A percentile compares a stretch with the other conserved stretches of the same genome.
Conservation (phyloP, 2,329 filamentous ascomycete species). For the Diplodia sapinea region DNA sequence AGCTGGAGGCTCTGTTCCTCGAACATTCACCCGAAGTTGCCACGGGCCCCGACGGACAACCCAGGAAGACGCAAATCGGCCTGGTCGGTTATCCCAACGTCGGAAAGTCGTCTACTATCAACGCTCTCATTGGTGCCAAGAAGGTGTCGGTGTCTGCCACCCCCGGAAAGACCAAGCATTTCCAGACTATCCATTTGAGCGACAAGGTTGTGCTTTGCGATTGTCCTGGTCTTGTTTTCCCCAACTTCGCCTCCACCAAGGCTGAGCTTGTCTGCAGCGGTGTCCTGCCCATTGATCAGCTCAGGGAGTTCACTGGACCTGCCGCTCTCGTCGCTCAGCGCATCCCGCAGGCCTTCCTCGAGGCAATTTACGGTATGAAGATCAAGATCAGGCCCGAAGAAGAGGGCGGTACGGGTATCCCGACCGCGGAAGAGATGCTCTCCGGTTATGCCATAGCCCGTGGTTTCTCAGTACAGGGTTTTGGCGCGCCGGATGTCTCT, state of each 20-base stretch:
- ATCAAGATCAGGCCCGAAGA: constrained; percentile 81
- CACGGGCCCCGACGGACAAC: constrained; percentile 52
- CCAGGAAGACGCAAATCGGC: constrained; percentile 82
- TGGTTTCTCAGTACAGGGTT: constrained; percentile 87
- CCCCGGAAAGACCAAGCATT: constrained; percentile 98
- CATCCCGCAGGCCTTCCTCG: constrained; percentile 86
- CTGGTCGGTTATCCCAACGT: constrained; percentile 98
- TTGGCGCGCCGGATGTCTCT: constrained; percentile 91
- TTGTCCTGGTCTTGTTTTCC: constrained; percentile 97
- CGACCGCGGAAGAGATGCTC: constrained; percentile 84
- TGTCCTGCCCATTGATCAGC: constrained; percentile 92
- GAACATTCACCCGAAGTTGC: constrained; percentile 69
- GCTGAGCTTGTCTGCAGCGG: constrained; percentile 95
- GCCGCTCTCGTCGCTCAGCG: constrained; percentile 80
- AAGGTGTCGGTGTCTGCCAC: constrained; percentile 98
- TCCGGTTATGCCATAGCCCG: constrained; percentile 85
- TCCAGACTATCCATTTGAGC: constrained; percentile 95
- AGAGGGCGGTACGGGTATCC: constrained; percentile 88
- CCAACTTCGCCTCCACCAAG: constrained; percentile 96
- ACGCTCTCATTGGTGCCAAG: constrained; percentile 96
- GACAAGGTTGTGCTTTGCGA: constrained; percentile 91
- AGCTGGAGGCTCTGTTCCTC: constrained; percentile 88
- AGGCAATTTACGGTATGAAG: constrained; percentile 91
- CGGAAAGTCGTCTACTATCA: constrained; percentile 98
- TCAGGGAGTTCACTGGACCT: constrained; percentile 90